Evolutionary conservation across 257 asterid species (phyloP).

Genomic region (Nicotiana benthamiana): DNA sequence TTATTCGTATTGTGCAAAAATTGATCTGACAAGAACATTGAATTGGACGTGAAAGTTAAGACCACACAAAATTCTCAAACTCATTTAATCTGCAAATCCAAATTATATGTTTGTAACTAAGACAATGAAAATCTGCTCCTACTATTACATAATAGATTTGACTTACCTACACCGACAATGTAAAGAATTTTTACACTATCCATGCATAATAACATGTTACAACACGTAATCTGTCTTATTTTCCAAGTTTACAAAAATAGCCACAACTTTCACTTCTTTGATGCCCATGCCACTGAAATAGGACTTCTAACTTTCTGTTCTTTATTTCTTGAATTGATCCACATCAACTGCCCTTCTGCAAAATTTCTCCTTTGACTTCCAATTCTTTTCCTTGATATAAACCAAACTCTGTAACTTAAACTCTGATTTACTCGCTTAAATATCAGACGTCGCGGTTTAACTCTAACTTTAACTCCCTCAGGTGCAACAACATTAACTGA

Average conservation of each 20-base stretch:
- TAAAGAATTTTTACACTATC: neutral
- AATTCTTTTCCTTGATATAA: constrained; percentile 35
- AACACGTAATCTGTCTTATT: neutral
- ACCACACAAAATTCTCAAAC: no score
- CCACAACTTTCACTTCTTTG: constrained; percentile 23
- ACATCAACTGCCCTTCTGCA: constrained; percentile 60
- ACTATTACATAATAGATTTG: neutral
- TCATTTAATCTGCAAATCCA: neutral
- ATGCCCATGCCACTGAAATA: constrained; percentile 72
- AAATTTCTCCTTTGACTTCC: constrained; percentile 19
- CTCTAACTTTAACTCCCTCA: constrained; percentile 64
- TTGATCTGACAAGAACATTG: no score
- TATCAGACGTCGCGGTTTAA: constrained; percentile 49
- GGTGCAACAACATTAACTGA: constrained; percentile 51
- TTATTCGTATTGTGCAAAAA: no score
- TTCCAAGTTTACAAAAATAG: neutral
- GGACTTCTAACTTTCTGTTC: constrained; percentile 66
- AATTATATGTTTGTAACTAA: neutral
- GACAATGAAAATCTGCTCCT: neutral
- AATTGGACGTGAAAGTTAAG: no score
- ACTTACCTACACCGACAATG: neutral
- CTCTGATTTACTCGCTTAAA: constrained; percentile 50
- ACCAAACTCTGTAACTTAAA: constrained; percentile 69
- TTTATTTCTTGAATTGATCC: constrained; percentile 49
- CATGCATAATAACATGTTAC: neutral